A percentile compares a stretch with the other conserved stretches of the same genome.
Evolutionary conservation across 768 basidiomycete species (phyloP).

Genomic region (Lentinula guzmanii): DNA sequence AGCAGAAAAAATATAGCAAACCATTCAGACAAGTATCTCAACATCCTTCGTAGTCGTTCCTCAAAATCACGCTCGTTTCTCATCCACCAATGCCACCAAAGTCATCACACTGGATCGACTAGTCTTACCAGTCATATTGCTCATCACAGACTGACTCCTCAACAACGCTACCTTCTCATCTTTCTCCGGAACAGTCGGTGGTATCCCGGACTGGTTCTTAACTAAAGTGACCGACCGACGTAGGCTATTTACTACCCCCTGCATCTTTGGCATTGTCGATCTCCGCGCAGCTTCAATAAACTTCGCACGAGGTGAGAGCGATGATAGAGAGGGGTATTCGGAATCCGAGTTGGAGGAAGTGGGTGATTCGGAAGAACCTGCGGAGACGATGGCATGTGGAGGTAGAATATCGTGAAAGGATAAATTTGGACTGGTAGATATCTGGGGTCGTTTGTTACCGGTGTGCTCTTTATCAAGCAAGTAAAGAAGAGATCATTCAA

Average conservation of each 20-base stretch:
- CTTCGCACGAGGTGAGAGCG: conserved; percentile 7
- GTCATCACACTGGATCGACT: background rate
- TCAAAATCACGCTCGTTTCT: background rate
- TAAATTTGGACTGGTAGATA: conserved; percentile 8
- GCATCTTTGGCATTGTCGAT: conserved; percentile 33
- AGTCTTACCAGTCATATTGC: background rate
- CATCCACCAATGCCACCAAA: background rate
- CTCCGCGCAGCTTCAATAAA: conserved; percentile 26
- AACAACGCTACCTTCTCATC: conserved; percentile 17
- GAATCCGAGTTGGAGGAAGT: conserved; percentile 10
- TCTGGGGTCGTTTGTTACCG: background rate
- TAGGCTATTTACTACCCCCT: conserved; percentile 27
- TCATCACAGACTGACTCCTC: conserved; percentile 1
- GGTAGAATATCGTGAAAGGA: conserved; percentile 47
- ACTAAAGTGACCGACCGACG: conserved; percentile 34
- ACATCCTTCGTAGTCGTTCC: background rate
- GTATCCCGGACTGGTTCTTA: conserved; percentile 16
- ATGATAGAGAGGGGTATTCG: too few species aligned
- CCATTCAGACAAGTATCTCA: too few species aligned
- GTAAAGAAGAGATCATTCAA: background rate
- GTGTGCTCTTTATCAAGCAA: too few species aligned
- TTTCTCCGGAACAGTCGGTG: conserved; percentile 29
- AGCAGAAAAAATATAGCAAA: too few species aligned
- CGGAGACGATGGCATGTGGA: conserved; percentile 34
- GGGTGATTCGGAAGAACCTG: conserved; percentile 14